These are phyloP conservation scores for Colletotrichum coccodes DNA, from an alignment of 2,329 filamentous ascomycete genomes.

Conservation along the genomic window DNA sequence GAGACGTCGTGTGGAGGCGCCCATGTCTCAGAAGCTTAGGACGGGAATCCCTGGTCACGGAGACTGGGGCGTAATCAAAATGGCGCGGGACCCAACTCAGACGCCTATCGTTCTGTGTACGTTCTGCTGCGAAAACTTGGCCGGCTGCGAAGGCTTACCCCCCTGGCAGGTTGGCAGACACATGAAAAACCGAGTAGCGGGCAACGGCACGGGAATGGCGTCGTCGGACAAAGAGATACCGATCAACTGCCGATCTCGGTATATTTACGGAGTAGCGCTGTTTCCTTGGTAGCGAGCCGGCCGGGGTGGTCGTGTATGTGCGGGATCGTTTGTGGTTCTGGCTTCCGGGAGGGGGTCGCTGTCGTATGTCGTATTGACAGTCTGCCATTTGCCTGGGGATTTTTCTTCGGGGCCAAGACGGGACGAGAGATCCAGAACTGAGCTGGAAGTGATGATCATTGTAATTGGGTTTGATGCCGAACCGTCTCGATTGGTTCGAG, in stretches of 20 bases:
- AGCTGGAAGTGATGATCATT: background rate
- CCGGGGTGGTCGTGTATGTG: background rate
- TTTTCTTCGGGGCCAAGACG: background rate
- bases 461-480: background rate
- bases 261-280: background rate
- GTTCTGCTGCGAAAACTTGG: background rate
- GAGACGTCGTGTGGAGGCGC: background rate
- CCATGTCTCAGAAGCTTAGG: background rate
- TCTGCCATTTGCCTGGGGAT: background rate
- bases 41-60: background rate
- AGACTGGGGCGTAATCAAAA: constrained; percentile 12
- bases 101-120: constrained; percentile 11
- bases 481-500: background rate
- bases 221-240: background rate
- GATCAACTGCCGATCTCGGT: constrained; percentile 4
- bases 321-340: background rate
- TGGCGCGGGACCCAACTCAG: background rate
- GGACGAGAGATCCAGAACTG: background rate
- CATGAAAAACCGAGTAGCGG: background rate
- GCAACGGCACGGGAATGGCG: background rate
- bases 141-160: background rate
- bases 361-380: no score
- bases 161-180: no score
- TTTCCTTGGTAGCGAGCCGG: background rate
- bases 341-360: background rate